These are phyloP conservation scores for Afroboletus lepidellus DNA, from an alignment of 1,284 basidiomycete genomes.

Conservation along the genomic window DNA sequence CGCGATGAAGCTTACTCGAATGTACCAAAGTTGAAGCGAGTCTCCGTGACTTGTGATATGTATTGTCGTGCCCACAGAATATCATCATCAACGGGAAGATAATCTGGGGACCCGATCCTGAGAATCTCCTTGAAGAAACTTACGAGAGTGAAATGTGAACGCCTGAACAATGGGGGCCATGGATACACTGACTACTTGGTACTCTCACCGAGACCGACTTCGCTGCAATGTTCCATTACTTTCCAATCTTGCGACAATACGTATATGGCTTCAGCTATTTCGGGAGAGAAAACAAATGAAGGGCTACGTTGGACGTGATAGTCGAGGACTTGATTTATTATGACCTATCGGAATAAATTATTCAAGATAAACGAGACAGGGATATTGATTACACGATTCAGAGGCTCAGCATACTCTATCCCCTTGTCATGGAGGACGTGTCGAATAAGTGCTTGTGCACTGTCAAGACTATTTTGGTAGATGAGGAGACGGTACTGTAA, in stretches of 20 bases:
- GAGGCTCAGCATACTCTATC: neutral
- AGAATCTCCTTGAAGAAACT: conserved; percentile 2
- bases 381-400: neutral
- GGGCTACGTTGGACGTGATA: neutral
- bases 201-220: neutral
- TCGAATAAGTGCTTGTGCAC: conserved; percentile 1
- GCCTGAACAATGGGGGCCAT: neutral
- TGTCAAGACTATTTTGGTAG: neutral
- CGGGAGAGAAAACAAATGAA: neutral
- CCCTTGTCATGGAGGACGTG: neutral
- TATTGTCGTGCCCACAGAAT: conserved; percentile 1
- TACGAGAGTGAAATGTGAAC: neutral
- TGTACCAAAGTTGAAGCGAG: neutral
- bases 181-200: conserved; percentile 6
- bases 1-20: neutral
- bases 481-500: neutral
- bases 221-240: neutral
- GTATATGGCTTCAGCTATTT: conserved; percentile 5
- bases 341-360: neutral
- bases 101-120: conserved; percentile 3
- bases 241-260: conserved; percentile 6
- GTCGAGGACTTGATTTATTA: neutral
- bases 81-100: neutral
- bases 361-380: neutral
- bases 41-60: neutral